phyloP scores from a whole-genome alignment of 768 basidiomycete genomes.

The Polyporus arcularius region DNA sequence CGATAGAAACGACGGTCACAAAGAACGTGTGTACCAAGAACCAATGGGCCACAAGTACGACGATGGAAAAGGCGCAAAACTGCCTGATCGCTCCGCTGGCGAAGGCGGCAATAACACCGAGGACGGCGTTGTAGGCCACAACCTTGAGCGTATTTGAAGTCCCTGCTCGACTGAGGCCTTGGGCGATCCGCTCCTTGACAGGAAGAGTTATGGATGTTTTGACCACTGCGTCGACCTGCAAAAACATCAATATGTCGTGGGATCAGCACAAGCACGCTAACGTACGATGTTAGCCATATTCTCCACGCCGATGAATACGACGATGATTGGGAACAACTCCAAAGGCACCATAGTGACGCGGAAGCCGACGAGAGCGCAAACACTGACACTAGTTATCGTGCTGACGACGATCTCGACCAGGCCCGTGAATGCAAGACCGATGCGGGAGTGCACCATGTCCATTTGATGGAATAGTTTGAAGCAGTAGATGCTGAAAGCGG shows the following conservation, averaged over 20 bases:
- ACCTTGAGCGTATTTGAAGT: slow-evolving; percentile 93
- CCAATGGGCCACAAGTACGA: slow-evolving; percentile 96
- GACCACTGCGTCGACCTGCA: slow-evolving; percentile 80
- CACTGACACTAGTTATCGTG: slow-evolving; percentile 91
- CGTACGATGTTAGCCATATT: slow-evolving; percentile 95
- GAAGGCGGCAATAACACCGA: slow-evolving; percentile 74
- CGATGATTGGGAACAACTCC: slow-evolving; percentile 90
- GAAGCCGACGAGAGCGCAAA: slow-evolving; percentile 88
- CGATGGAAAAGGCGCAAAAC: slow-evolving; percentile 91
- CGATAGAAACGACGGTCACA: slow-evolving; percentile 91
- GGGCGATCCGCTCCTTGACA: slow-evolving; percentile 89
- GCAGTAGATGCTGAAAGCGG: slow-evolving; percentile 74
- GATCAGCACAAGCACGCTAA: slow-evolving; percentile 4
- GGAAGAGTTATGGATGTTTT: slow-evolving; percentile 84
- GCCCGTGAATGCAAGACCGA: slow-evolving; percentile 92
- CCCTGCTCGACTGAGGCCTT: slow-evolving; percentile 86
- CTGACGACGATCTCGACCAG: slow-evolving; percentile 89
- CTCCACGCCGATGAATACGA: slow-evolving; percentile 94
- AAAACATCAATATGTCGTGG: slow-evolving; percentile 28
- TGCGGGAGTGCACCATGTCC: slow-evolving; percentile 84
- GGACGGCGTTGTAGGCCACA: slow-evolving; percentile 78
- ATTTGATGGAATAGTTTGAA: slow-evolving; percentile 74
- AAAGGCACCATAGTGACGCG: slow-evolving; percentile 89
- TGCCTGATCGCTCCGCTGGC: slow-evolving; percentile 83
- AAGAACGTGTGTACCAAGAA: slow-evolving; percentile 97